A percentile compares a stretch with the other conserved stretches of the same genome.
These are phyloP conservation scores for Calonectria honghensis DNA, from an alignment of 2,329 filamentous ascomycete genomes.

Conservation along the genomic window DNA sequence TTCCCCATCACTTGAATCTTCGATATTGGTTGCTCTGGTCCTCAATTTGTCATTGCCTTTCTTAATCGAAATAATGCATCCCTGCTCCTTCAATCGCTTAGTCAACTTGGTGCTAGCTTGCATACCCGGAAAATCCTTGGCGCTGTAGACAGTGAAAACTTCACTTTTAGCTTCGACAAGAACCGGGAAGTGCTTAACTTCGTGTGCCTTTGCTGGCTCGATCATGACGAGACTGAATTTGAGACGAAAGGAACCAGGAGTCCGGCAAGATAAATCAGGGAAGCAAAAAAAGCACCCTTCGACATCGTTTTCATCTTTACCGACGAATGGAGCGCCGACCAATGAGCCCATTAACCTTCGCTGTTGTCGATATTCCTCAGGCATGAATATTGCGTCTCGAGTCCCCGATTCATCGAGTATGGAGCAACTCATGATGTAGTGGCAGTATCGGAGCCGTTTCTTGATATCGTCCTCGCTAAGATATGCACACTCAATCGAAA, in stretches of 20 bases:
- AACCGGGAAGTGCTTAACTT: slow-evolving; percentile 67
- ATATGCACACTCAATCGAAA: slow-evolving; percentile 77
- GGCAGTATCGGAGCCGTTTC: slow-evolving; percentile 74
- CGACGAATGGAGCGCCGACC: slow-evolving; percentile 85
- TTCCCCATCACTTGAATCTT: slow-evolving; percentile 68
- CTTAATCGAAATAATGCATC: slow-evolving; percentile 89
- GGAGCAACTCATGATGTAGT: slow-evolving; percentile 84
- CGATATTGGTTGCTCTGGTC: slow-evolving; percentile 57
- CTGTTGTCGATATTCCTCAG: slow-evolving; percentile 82
- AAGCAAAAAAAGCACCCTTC: slow-evolving; percentile 92
- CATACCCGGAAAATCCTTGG: slow-evolving; percentile 92
- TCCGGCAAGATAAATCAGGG: slow-evolving; percentile 86
- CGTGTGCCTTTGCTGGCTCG: slow-evolving; percentile 74
- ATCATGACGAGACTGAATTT: slow-evolving; percentile 84
- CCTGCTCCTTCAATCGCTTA: slow-evolving; percentile 84
- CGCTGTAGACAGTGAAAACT: slow-evolving; percentile 86
- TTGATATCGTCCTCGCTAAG: slow-evolving; percentile 73
- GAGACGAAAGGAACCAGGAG: slow-evolving; percentile 84
- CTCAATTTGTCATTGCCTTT: slow-evolving; percentile 83
- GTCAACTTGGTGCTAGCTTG: slow-evolving; percentile 84
- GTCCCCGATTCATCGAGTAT: slow-evolving; percentile 82
- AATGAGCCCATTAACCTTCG: slow-evolving; percentile 87
- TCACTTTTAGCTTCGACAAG: slow-evolving; percentile 76
- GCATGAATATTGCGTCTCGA: slow-evolving; percentile 82
- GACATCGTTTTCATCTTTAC: slow-evolving; percentile 81